Evolutionary conservation across 2,329 filamentous ascomycete species (phyloP).

Genomic region (Graphium sp.): DNA sequence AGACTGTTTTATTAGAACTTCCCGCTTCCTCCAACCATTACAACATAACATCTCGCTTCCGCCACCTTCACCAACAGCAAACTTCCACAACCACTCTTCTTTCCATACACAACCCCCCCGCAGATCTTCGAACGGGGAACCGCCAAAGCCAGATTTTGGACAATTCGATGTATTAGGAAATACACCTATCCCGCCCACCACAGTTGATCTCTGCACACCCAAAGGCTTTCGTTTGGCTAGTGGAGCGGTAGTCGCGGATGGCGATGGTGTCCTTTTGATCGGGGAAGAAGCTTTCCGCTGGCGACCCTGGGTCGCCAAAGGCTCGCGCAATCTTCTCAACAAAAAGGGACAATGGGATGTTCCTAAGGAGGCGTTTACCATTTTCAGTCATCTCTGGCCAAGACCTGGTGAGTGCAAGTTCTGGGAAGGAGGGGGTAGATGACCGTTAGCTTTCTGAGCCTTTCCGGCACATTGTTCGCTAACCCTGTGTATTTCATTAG

Average conservation of each 20-base stretch:
- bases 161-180: constrained; percentile 65
- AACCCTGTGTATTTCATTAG: constrained; percentile 22
- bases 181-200: constrained; percentile 61
- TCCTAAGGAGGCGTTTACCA: constrained; percentile 49
- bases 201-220: constrained; percentile 64
- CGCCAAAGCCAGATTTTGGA: constrained; percentile 44
- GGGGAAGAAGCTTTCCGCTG: constrained; percentile 80
- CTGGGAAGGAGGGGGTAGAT: neutral
- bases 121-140: constrained; percentile 8
- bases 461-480: neutral
- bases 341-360: constrained; percentile 70
- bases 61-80: too few relatives aligned
- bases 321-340: constrained; percentile 43
- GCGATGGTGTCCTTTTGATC: constrained; percentile 61
- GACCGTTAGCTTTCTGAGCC: neutral
- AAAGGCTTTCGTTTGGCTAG: constrained; percentile 82
- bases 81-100: too few relatives aligned
- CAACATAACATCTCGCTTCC: too few relatives aligned
- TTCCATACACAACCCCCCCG: too few relatives aligned
- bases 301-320: constrained; percentile 56
- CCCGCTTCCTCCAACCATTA: too few relatives aligned
- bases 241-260: constrained; percentile 52
- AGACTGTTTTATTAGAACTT: too few relatives aligned
- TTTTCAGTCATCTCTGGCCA: constrained; percentile 69
- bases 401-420: constrained; percentile 51